Evolutionary conservation across 345 rosid genomes (phyloP).

Genomic region (Salix suchowensis): DNA sequence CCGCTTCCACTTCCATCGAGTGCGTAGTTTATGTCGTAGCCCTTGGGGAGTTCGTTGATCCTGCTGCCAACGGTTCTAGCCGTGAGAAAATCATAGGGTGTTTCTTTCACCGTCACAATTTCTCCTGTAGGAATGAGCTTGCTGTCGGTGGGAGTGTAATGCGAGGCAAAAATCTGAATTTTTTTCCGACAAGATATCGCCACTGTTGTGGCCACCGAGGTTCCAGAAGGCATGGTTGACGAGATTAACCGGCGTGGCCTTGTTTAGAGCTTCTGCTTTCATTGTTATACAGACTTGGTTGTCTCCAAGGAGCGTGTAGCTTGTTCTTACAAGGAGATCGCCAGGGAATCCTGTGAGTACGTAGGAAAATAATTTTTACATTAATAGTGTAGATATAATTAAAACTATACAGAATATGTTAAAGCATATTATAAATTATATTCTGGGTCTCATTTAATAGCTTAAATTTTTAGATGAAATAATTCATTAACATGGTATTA

Average conservation of each 20-base stretch:
- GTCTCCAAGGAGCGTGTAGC: constrained; percentile 38
- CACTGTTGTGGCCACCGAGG: constrained; percentile 73
- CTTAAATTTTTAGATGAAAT: too few relatives aligned
- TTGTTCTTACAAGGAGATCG: constrained; percentile 38
- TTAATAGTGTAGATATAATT: too few relatives aligned
- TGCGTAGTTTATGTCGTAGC: constrained; percentile 77
- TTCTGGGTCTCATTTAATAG: too few relatives aligned
- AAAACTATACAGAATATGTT: too few relatives aligned
- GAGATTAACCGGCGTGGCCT: constrained; percentile 76
- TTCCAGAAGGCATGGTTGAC: constrained; percentile 90
- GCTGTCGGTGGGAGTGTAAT: constrained; percentile 53
- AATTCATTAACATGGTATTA: rapidly evolving
- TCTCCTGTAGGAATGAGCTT: constrained; percentile 77
- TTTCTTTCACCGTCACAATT: constrained; percentile 53
- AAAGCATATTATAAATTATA: too few relatives aligned
- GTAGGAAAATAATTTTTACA: neutral
- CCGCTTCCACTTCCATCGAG: constrained; percentile 33
- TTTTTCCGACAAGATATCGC: constrained; percentile 63
- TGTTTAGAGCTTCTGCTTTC: constrained; percentile 67
- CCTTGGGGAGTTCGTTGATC: constrained; percentile 46
- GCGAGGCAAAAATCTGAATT: constrained; percentile 60
- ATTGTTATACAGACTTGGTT: constrained; percentile 47
- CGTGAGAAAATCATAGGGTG: constrained; percentile 74
- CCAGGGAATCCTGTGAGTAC: constrained; percentile 75
- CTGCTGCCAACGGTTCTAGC: constrained; percentile 45